Evolutionary conservation across 208 protist species (phyloP).

Genomic region (Leishmania martiniquensis): DNA sequence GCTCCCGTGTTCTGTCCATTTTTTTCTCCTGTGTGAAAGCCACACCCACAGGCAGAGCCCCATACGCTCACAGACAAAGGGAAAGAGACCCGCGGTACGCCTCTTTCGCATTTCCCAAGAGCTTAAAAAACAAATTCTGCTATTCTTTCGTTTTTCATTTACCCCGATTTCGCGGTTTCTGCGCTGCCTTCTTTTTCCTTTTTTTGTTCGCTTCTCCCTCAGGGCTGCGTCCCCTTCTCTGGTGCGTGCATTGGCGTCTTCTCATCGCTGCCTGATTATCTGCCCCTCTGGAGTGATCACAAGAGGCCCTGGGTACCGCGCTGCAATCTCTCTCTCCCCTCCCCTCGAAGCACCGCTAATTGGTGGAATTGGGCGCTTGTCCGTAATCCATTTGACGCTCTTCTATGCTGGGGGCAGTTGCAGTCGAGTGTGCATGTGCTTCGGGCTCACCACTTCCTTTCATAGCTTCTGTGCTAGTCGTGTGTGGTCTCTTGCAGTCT

Average conservation of each 20-base stretch:
- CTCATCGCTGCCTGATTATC: neutral
- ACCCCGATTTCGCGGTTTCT: too few relatives aligned
- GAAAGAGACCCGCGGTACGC: neutral
- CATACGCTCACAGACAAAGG: neutral
- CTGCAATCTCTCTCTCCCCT: neutral
- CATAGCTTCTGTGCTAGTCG: neutral
- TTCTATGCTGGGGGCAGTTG: neutral
- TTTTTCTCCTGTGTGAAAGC: neutral
- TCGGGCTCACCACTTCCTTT: neutral
- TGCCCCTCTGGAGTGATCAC: neutral
- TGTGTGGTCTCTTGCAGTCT: neutral
- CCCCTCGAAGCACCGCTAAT: neutral
- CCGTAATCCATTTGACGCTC: neutral
- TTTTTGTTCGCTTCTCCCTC: neutral
- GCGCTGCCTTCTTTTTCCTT: neutral
- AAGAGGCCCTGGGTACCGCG: neutral
- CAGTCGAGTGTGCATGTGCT: neutral
- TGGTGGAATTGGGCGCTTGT: neutral
- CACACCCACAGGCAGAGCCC: neutral
- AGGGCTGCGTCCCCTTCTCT: neutral
- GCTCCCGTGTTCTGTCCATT: neutral
- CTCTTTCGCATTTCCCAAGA: neutral
- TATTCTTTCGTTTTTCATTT: slow-evolving; percentile 4
- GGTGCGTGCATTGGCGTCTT: neutral
- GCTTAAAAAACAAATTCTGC: neutral